A percentile compares a stretch with the other conserved stretches of the same genome.
These are phyloP conservation scores for Xylariaceae sp. DNA, from an alignment of 2,329 filamentous ascomycete genomes.

Conservation along the genomic window DNA sequence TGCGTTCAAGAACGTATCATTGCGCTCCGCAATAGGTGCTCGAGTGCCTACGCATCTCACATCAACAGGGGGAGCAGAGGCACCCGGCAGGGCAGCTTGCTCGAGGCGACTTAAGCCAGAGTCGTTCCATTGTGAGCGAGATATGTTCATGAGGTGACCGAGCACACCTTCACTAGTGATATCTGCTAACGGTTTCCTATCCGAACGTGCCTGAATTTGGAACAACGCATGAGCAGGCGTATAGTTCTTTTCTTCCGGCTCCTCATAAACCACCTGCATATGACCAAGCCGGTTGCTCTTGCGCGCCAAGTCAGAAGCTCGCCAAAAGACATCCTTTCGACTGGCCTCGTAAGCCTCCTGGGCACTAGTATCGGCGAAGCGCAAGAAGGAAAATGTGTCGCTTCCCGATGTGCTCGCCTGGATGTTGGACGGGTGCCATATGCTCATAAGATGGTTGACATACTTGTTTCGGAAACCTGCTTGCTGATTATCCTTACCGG, in stretches of 20 bases:
- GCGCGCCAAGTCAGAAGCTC: constrained; percentile 57
- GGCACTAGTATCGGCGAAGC: constrained; percentile 74
- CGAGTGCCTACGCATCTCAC: constrained; percentile 68
- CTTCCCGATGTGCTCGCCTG: constrained; percentile 54
- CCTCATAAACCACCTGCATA: constrained; percentile 66
- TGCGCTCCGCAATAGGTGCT: constrained; percentile 56
- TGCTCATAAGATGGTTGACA: constrained; percentile 77
- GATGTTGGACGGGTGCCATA: constrained; percentile 80
- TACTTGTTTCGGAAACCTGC: constrained; percentile 79
- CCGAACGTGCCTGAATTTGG: constrained; percentile 67
- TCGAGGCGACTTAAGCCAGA: constrained; percentile 75
- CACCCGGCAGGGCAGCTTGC: constrained; percentile 70
- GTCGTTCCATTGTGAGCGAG: constrained; percentile 57
- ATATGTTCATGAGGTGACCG: constrained; percentile 72
- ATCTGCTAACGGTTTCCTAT: constrained; percentile 61
- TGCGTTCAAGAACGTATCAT: constrained; percentile 73
- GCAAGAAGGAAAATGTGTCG: constrained; percentile 79
- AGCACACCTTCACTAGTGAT: constrained; percentile 69
- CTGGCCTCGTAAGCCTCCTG: constrained; percentile 67
- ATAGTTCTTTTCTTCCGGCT: constrained; percentile 55
- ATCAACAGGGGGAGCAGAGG: constrained; percentile 79
- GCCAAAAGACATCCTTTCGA: constrained; percentile 65
- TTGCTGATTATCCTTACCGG: constrained; percentile 65
- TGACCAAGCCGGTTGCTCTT: constrained; percentile 57
- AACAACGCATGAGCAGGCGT: constrained; percentile 74